phyloP scores from a whole-genome alignment of 2,329 filamentous ascomycete species.

The Fusarium sp. region DNA sequence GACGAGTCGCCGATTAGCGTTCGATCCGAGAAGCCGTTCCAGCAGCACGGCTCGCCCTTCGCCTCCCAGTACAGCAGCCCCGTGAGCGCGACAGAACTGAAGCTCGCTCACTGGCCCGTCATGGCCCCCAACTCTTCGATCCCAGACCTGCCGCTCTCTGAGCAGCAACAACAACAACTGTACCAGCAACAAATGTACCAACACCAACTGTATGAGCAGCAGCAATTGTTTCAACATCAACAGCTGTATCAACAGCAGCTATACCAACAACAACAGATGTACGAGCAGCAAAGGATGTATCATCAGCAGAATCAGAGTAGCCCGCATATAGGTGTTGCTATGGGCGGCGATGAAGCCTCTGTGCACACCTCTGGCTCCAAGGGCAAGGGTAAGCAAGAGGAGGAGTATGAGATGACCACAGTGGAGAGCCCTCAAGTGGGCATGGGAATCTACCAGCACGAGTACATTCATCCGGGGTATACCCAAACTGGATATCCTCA shows the following conservation, averaged over 20 bases:
- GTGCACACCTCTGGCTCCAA: slow-evolving; percentile 18
- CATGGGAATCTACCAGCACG: slow-evolving; percentile 14
- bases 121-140: slow-evolving; percentile 15
- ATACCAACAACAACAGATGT: slow-evolving; percentile 14
- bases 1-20: slow-evolving; percentile 64
- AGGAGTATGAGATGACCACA: slow-evolving; percentile 63
- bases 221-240: slow-evolving; percentile 15
- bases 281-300: slow-evolving; percentile 3
- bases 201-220: slow-evolving; percentile 1
- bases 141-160: neutral
- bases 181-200: slow-evolving; percentile 11
- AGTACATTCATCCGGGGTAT: neutral
- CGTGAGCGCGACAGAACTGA: slow-evolving; percentile 57
- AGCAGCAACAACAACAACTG: slow-evolving; percentile 4
- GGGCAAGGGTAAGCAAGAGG: slow-evolving; percentile 45
- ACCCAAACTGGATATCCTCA: neutral
- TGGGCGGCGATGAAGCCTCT: slow-evolving; percentile 26
- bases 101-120: slow-evolving; percentile 31
- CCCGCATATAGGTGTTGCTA: slow-evolving; percentile 17
- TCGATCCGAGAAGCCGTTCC: slow-evolving; percentile 53
- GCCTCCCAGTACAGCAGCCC: slow-evolving; percentile 70
- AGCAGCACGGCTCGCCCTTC: slow-evolving; percentile 70
- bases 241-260: slow-evolving; percentile 7
- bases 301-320: slow-evolving; percentile 15
- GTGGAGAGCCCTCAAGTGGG: slow-evolving; percentile 52